phyloP scores from a whole-genome alignment of 768 basidiomycete genomes.

The Lactifluus subvellereus region DNA sequence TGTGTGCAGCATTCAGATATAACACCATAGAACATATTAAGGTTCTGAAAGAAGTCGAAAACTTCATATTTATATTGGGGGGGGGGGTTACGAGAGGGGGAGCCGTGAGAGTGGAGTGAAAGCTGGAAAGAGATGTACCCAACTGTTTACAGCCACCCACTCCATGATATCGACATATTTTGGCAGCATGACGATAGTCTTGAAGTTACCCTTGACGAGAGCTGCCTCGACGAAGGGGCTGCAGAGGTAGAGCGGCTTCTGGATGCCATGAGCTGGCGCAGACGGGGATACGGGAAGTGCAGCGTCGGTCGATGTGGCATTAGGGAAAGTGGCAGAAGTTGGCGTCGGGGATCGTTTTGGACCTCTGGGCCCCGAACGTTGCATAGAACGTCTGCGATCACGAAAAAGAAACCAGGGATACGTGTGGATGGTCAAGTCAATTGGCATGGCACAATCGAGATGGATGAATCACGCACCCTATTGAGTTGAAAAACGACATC shows the following conservation, averaged over 20 bases:
- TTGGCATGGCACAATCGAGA: constrained; percentile 1
- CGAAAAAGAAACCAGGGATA: neutral
- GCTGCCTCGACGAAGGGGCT: constrained; percentile 94
- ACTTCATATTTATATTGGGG: constrained; percentile 44
- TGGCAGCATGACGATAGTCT: constrained; percentile 93
- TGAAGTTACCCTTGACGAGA: constrained; percentile 96
- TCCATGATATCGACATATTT: constrained; percentile 96
- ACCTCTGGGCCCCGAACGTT: constrained; percentile 52
- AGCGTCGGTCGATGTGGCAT: constrained; percentile 31
- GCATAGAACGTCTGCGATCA: constrained; percentile 61
- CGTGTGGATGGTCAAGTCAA: neutral
- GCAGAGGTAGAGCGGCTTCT: constrained; percentile 81
- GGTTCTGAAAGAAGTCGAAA: constrained; percentile 94
- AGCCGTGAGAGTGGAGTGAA: neutral
- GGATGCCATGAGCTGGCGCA: constrained; percentile 37
- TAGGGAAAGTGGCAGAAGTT: constrained; percentile 56
- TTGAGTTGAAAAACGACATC: constrained; percentile 83
- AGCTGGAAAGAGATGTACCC: constrained; percentile 30
- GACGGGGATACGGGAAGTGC: constrained; percentile 35
- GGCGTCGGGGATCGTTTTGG: constrained; percentile 73
- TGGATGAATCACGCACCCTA: constrained; percentile 47
- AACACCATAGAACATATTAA: constrained; percentile 95
- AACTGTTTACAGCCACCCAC: constrained; percentile 94
- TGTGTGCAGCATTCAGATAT: constrained; percentile 91
- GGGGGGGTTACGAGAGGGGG: neutral